Base-by-base conservation (phyloP, 31 red algal species). In the Porphyra umbilicalis region DNA sequence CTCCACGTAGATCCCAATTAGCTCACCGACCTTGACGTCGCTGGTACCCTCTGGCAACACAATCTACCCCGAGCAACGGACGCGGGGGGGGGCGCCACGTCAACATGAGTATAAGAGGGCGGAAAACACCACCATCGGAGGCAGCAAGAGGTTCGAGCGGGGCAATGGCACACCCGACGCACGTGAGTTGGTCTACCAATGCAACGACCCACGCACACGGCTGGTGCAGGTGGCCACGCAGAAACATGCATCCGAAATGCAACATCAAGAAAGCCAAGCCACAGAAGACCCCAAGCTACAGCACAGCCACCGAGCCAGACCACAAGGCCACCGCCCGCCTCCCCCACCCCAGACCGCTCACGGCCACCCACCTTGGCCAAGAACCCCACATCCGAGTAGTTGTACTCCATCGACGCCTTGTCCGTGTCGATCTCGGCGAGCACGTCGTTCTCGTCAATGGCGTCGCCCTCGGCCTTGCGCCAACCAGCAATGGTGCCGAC, bases 391-490 rank as follows among this genome's bases (percentile, higher is more conserved):
- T 99, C 97, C 79, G 91, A 87, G 76, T 85, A 89, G 39, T 95
- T 90, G 82, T 93, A 89, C 77, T 90, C 90, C 79, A 90, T 83
- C 9, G 91, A 91, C 29, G 97, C 94, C 88, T 99, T 99, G 44
- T 99, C 97, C 9, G 97, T 99, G 80, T 96, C 94, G 82, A 99
- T 94, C 84, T 99, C 97, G 33, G 94, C 94, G 76, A 99, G 82
- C 36, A 96, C 92, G 36, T 99, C 97, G 74, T 94, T 94, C 10
- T 78, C 89, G 76, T 90, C 90, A 33, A 99, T 84, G 39, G 83
- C 76, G 67, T 99, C 97, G 32, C 97, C 97, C 77, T 94, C 94
- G 35, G 89, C 92, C 84, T 96, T 95, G 36, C 90, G 86, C 97
- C 97, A 99, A 76, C 83, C 83, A 32, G 88, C 83, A 37, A 99